A percentile compares a stretch with the other conserved stretches of the same genome.
Evolutionary conservation across 2,329 filamentous ascomycete genomes (phyloP).

Genomic region (Fusarium armeniacum): DNA sequence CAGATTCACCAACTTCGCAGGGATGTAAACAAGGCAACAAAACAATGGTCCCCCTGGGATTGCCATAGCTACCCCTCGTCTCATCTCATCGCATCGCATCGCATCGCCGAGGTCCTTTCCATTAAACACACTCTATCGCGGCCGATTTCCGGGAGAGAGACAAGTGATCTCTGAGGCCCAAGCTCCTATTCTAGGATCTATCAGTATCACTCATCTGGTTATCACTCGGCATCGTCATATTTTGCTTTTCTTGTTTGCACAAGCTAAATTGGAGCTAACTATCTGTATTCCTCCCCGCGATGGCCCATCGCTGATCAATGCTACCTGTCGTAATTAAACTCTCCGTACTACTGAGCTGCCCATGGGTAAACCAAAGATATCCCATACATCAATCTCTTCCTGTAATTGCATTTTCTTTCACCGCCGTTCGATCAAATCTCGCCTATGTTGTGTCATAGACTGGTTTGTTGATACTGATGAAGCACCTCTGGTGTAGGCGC

Average conservation of each 20-base stretch:
- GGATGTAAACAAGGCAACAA: constrained; percentile 41
- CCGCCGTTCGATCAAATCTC: constrained; percentile 50
- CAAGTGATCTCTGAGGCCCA: constrained; percentile 21
- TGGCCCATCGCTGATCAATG: constrained; percentile 44
- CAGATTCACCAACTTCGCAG: constrained; percentile 15
- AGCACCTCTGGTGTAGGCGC: constrained; percentile 5
- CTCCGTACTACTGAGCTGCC: constrained; percentile 40
- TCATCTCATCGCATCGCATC: constrained; percentile 20
- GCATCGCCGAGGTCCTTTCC: constrained; percentile 15
- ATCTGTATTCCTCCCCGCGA: constrained; percentile 20
- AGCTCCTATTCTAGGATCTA: constrained; percentile 19
- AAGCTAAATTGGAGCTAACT: constrained; percentile 10
- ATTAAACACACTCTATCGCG: background rate
- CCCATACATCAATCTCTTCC: constrained; percentile 5
- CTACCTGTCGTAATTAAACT: constrained; percentile 43
- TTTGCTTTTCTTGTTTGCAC: constrained; percentile 21
- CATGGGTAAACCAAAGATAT: constrained; percentile 42
- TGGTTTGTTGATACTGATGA: constrained; percentile 14
- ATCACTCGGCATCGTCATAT: constrained; percentile 7
- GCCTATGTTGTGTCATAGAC: constrained; percentile 26
- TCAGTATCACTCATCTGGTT: background rate
- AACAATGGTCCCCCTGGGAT: constrained; percentile 34
- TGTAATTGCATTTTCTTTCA: constrained; percentile 26
- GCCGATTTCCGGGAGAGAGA: constrained; percentile 21
- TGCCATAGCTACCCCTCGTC: constrained; percentile 29